Evolutionary conservation across 2,329 filamentous ascomycete genomes (phyloP).

Genomic region (Phyllosticta paracitricarpa): DNA sequence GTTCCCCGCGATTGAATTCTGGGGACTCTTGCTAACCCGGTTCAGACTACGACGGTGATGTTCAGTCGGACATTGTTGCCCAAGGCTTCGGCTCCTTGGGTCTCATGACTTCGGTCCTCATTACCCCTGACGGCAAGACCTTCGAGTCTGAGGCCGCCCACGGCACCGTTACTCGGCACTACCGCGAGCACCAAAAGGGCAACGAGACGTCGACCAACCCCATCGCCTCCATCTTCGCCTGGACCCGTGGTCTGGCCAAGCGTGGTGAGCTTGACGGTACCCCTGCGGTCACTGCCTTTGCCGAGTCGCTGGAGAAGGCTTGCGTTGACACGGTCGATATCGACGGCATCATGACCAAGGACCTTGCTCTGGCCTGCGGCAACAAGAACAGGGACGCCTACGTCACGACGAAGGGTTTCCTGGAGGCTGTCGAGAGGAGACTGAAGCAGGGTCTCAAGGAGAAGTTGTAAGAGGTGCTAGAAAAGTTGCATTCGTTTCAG

Average conservation of each 20-base stretch:
- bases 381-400: slow-evolving; percentile 76
- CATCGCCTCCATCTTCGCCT: slow-evolving; percentile 97
- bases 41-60: slow-evolving; percentile 93
- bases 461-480: slow-evolving; percentile 50
- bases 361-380: slow-evolving; percentile 88
- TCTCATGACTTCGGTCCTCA: slow-evolving; percentile 95
- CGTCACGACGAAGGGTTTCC: slow-evolving; percentile 82
- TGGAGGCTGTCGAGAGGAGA: slow-evolving; percentile 83
- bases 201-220: slow-evolving; percentile 96
- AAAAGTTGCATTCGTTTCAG: not conserved
- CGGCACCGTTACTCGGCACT: slow-evolving; percentile 96
- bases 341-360: slow-evolving; percentile 98
- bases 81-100: slow-evolving; percentile 97
- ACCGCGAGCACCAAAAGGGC: slow-evolving; percentile 97
- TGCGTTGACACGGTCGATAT: slow-evolving; percentile 90
- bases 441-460: slow-evolving; percentile 71
- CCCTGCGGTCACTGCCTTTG: slow-evolving; percentile 85
- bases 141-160: slow-evolving; percentile 97
- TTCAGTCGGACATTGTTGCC: slow-evolving; percentile 96
- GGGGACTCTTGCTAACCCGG: slow-evolving; percentile 15
- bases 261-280: slow-evolving; percentile 86
- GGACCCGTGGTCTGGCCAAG: slow-evolving; percentile 90
- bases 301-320: slow-evolving; percentile 82
- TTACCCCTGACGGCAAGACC: slow-evolving; percentile 92
- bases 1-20: slow-evolving; percentile 22